Conservation (phyloP, 2,329 filamentous ascomycete genomes). For the Aphanocladium album region DNA sequence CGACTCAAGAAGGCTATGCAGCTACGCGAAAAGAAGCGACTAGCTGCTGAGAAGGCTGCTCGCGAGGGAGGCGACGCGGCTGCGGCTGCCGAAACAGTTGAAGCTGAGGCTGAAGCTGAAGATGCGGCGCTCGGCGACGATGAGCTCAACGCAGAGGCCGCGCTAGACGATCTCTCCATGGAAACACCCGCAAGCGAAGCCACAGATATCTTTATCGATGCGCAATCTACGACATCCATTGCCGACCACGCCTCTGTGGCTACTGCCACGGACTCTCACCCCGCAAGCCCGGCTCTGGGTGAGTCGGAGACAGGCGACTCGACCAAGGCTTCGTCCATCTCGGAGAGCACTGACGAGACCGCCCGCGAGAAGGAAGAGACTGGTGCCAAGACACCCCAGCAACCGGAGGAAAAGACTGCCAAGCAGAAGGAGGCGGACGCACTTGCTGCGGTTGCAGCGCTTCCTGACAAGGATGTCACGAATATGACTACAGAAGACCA, state of each 20-base stretch:
- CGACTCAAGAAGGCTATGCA: constrained; percentile 92
- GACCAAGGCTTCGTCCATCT: constrained; percentile 59
- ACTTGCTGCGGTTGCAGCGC: not conserved
- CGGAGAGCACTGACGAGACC: constrained; percentile 58
- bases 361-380: constrained; percentile 33
- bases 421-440: constrained; percentile 15
- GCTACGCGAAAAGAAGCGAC: constrained; percentile 72
- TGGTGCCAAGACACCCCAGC: constrained; percentile 1
- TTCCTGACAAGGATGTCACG: not conserved
- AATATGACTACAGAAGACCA: constrained; percentile 6
- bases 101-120: constrained; percentile 13
- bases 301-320: constrained; percentile 54
- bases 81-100: constrained; percentile 19
- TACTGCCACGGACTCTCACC: constrained; percentile 52
- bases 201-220: constrained; percentile 34
- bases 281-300: constrained; percentile 48
- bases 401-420: constrained; percentile 13
- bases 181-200: constrained; percentile 44
- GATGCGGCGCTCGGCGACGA: not conserved
- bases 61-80: constrained; percentile 21
- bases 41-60: constrained; percentile 18
- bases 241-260: constrained; percentile 44
- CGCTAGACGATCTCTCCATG: constrained; percentile 32
- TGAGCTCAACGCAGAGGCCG: not conserved
- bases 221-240: constrained; percentile 33